Conservation (phyloP, 2,329 filamentous ascomycete genomes). For the Xylariaceae sp. region DNA sequence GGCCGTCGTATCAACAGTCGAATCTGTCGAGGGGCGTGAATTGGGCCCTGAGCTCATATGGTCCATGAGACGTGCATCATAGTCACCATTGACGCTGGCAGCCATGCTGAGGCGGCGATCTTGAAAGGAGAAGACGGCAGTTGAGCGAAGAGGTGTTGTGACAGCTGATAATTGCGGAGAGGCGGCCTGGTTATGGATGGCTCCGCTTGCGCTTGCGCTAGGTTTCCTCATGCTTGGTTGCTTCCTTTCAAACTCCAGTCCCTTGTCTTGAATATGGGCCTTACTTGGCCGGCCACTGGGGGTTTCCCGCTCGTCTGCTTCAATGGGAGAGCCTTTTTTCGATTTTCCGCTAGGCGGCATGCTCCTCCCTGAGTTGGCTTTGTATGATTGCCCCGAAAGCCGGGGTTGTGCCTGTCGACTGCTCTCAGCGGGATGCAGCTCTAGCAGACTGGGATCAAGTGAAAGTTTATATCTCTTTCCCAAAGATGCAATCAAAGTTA, state of each 20-base stretch:
- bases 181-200: constrained; percentile 32
- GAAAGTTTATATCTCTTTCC: constrained; percentile 22
- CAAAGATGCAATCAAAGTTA: constrained; percentile 17
- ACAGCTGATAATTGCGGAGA: constrained; percentile 46
- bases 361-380: constrained; percentile 23
- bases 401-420: constrained; percentile 11
- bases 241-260: constrained; percentile 12
- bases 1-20: constrained; percentile 17
- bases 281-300: constrained; percentile 3
- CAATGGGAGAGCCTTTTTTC: constrained; percentile 11
- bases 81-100: constrained; percentile 31
- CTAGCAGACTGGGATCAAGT: neutral
- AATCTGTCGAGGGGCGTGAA: constrained; percentile 30
- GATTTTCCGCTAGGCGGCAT: constrained; percentile 27
- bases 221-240: constrained; percentile 3
- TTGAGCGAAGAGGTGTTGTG: constrained; percentile 44
- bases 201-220: constrained; percentile 24
- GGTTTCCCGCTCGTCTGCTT: constrained; percentile 6
- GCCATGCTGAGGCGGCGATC: constrained; percentile 33
- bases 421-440: constrained; percentile 4
- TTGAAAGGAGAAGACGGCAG: constrained; percentile 41
- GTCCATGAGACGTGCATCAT: constrained; percentile 42
- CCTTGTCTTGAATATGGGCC: constrained; percentile 14
- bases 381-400: constrained; percentile 30
- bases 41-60: constrained; percentile 50